phyloP scores from a whole-genome alignment of 306 rosid genomes.

The Cucumis cinereus region DNA sequence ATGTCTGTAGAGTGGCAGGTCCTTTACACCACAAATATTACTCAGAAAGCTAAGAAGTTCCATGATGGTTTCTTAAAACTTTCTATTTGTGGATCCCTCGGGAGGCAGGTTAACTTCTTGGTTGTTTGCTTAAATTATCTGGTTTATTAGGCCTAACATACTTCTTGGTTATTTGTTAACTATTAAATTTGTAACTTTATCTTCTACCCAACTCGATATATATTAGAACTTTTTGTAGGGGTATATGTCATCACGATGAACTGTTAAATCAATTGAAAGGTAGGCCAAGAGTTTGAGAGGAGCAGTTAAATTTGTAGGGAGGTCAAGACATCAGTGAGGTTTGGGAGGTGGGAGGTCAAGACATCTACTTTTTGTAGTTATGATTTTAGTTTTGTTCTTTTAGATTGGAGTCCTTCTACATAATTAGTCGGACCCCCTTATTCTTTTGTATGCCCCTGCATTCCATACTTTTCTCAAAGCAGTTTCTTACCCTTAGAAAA shows the following conservation, averaged over 20 bases:
- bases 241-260: not conserved
- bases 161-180: not conserved
- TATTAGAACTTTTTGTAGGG: not conserved
- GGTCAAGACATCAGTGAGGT: not conserved
- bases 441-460: no score
- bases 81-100: conserved; percentile 32
- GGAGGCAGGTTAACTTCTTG: conserved; percentile 43
- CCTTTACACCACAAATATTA: conserved; percentile 65
- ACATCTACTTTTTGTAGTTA: not conserved
- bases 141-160: not conserved
- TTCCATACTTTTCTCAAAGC: not conserved
- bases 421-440: not conserved
- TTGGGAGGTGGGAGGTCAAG: not conserved
- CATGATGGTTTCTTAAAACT: conserved; percentile 64
- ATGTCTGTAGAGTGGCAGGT: conserved; percentile 56
- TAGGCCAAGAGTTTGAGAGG: not conserved
- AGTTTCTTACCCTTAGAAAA: not conserved
- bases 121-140: not conserved
- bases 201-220: not conserved
- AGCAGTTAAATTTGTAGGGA: not conserved
- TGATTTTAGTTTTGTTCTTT: not conserved
- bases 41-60: conserved; percentile 78
- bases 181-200: not conserved
- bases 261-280: not conserved
- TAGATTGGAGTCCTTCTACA: not conserved